Base-by-base conservation (phyloP, 2,329 filamentous ascomycete species). In the Neonectria hederae region DNA sequence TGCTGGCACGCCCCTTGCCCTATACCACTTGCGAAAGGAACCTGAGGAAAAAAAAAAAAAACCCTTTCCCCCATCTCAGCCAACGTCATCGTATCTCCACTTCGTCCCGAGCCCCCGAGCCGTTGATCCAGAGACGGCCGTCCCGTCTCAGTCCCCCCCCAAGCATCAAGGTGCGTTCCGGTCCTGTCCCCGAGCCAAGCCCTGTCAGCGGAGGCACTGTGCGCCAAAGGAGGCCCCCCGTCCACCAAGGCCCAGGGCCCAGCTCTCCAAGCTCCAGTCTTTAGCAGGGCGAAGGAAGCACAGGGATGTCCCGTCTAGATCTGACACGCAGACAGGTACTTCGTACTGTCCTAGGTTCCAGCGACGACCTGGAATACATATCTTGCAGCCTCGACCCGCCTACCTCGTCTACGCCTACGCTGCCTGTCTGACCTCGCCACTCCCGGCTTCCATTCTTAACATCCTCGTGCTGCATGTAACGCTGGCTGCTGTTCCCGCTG, bases 71-170 rank as follows among this genome's bases (percentile, higher is more conserved):
- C 42, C 59, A 53, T 63, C 55, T 51, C 60, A 67, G 59, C 60
- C 67, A 71, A 74, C 74, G 74, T 76, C 74, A 76, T 76, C 69
- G 63, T 65, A 66, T 71, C 69, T 63, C 74, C 74, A 75, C 74
- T 57, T 48, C 51, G 63, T 69, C 68, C 74, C 72, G 73, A 74
- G 68, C 59, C 73, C 71, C 70, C 65, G 58, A 63, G 62, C 69
- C 62, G 61, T 71, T 71, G 68, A 73, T 72, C 68, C 71, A 75
- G 65, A 69, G 62, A 71, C 53, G 58, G 54, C 26, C 54, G 63
- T 62, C 61, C 48, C 28, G 32, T 54, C 40, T 43, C 52, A 42
- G 21, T 28, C 26, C 52, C 55, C 32, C 52, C 56, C 46, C 53
- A 56, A 21, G 30, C 49, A 53, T 45, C 46, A 21, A 42, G 38